A percentile compares a stretch with the other conserved stretches of the same genome.
These are phyloP conservation scores for Ramaria rubella DNA, from an alignment of 768 basidiomycete species.

Conservation along the genomic window DNA sequence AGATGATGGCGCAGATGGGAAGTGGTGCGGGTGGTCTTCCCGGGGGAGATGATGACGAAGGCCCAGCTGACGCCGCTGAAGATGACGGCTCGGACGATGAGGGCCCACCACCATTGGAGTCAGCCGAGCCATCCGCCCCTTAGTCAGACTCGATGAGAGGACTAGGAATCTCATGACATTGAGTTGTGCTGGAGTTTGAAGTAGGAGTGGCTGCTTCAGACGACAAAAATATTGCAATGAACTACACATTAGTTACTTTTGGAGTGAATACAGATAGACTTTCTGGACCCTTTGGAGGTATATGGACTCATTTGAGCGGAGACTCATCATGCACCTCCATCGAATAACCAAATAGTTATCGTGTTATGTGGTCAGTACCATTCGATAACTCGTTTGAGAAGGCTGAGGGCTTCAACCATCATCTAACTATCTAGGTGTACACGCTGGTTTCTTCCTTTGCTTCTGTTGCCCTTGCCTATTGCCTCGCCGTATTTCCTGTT, in stretches of 20 bases:
- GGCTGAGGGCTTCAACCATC: neutral
- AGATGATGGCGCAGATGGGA: slow-evolving; percentile 40
- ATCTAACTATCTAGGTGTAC: slow-evolving; percentile 53
- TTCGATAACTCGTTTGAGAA: too few species aligned
- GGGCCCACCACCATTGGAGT: slow-evolving; percentile 74
- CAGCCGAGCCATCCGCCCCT: neutral
- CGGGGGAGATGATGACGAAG: slow-evolving; percentile 13
- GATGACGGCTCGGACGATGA: slow-evolving; percentile 49
- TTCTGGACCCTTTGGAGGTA: too few species aligned
- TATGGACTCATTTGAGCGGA: too few species aligned
- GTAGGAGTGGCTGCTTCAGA: too few species aligned
- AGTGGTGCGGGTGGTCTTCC: slow-evolving; percentile 21
- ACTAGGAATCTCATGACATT: neutral
- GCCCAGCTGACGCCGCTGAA: slow-evolving; percentile 23
- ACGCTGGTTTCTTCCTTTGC: slow-evolving; percentile 74
- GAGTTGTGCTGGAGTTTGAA: neutral
- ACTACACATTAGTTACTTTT: too few species aligned
- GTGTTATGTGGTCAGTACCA: slow-evolving; percentile 2
- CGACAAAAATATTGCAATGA: too few species aligned
- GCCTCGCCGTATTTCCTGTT: slow-evolving; percentile 76
- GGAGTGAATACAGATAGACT: too few species aligned
- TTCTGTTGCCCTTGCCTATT: slow-evolving; percentile 71
- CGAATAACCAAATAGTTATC: too few species aligned
- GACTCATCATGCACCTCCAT: too few species aligned
- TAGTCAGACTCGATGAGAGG: neutral